Base-by-base conservation (phyloP, 352 stramenopile genomes). In the Globisporangium perplexum region DNA sequence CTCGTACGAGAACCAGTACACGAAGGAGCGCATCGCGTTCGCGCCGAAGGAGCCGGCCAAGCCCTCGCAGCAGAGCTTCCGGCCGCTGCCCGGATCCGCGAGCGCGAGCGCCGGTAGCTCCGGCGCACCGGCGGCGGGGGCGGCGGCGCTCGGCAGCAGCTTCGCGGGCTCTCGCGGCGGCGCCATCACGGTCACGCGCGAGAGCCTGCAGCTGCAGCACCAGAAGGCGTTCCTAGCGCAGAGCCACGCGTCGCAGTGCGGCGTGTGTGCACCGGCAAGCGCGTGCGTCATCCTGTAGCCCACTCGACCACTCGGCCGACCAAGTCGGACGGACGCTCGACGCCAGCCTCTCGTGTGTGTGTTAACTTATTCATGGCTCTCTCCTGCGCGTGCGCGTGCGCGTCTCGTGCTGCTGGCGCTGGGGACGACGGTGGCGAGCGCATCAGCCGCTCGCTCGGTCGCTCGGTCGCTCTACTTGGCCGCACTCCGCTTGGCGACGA, bases 1-100 rank as follows among this genome's bases (percentile, higher is more conserved):
- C 53, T 91, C 80, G 56, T 95, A 95, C 55, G 82, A 95, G 65
- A 93, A 95, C 67, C 82, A 93, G 61, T 95, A 95, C 68, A 95
- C 84, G 0, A 85, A 87, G 39, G 82, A 95, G 53, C 80, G 84
- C n/a, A 89, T 95, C 48, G 83, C 82, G 31, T 95, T 95, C 52
- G 80, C 78, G 8, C 84, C 82, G 2, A 92, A 93, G 66, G 80
- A 93, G 47, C 71, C 84, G 0, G 82, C 84, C 42, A 95, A 93
- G 59, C 84, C 84, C 11, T 95, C 84, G 47, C 84, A 95, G 59
- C 78, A 95, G 58, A 90, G 80, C 56, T 95, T 93, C 35, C 76
- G 82, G 18, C 36, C 57, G 20, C 57, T 68, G 0, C 42, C 53
- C 8, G 47, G 52, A 1, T n/a, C 59, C 26, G 59, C 23, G 23